Evolutionary conservation across 805 yeast species (phyloP).

Genomic region (Metschnikowia borealis): DNA sequence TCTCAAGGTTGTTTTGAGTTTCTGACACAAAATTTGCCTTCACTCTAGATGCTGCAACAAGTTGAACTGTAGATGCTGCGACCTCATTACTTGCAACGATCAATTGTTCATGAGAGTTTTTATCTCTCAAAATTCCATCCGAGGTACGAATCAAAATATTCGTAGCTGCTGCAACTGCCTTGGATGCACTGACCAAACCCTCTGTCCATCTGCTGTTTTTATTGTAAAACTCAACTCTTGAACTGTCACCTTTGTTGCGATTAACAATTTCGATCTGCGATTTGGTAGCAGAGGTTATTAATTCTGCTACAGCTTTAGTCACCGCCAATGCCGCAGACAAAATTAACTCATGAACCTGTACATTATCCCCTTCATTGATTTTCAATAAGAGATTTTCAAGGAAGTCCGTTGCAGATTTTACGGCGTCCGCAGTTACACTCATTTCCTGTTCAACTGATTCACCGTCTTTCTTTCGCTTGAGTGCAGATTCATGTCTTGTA

Average conservation of each 20-base stretch:
- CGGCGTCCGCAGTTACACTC: constrained; percentile 66
- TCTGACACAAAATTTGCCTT: constrained; percentile 74
- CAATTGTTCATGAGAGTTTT: constrained; percentile 73
- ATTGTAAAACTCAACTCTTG: constrained; percentile 73
- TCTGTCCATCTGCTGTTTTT: constrained; percentile 92
- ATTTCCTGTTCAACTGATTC: constrained; percentile 71
- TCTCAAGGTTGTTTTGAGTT: constrained; percentile 70
- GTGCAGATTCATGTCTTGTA: constrained; percentile 19
- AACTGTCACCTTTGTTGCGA: constrained; percentile 60
- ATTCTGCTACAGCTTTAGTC: constrained; percentile 68
- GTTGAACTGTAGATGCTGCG: constrained; percentile 87
- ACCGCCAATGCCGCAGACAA: constrained; percentile 75
- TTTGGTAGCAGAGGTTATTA: constrained; percentile 72
- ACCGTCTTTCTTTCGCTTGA: constrained; percentile 27
- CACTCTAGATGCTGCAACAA: constrained; percentile 87
- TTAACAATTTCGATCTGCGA: constrained; percentile 79
- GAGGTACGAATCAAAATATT: constrained; percentile 80
- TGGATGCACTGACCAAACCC: constrained; percentile 86
- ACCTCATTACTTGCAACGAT: constrained; percentile 90
- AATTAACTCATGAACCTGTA: constrained; percentile 72
- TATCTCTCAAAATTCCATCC: constrained; percentile 66
- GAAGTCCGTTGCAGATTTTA: constrained; percentile 60
- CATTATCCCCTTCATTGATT: constrained; percentile 52
- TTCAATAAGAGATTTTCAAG: constrained; percentile 51
- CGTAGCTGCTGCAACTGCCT: constrained; percentile 80